Conservation (phyloP, 768 basidiomycete species). For the Auriculariales sp. region DNA sequence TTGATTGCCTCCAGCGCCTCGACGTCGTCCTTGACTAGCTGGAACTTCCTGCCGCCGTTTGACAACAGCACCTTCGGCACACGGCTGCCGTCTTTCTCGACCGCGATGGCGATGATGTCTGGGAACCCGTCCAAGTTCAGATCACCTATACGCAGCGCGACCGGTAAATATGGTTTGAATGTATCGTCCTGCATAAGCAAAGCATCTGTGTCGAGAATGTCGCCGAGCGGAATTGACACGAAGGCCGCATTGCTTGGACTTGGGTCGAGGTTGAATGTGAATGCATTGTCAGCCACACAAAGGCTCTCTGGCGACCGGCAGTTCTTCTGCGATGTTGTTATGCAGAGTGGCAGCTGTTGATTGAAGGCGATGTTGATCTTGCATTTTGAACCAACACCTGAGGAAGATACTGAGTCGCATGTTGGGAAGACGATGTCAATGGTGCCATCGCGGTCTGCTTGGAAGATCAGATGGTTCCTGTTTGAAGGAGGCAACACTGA, state of each 20-base stretch:
- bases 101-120: slow-evolving; percentile 55
- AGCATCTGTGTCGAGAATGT: slow-evolving; percentile 33
- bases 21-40: slow-evolving; percentile 36
- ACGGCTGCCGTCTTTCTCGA: slow-evolving; percentile 13
- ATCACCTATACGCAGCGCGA: slow-evolving; percentile 76
- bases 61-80: slow-evolving; percentile 52
- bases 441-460: slow-evolving; percentile 77
- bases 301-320: slow-evolving; percentile 73
- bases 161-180: slow-evolving; percentile 49
- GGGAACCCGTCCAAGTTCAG: slow-evolving; percentile 90
- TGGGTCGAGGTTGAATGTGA: slow-evolving; percentile 55
- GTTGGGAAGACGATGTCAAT: slow-evolving; percentile 89
- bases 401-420: slow-evolving; percentile 50
- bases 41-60: slow-evolving; percentile 49
- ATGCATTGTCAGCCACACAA: slow-evolving; percentile 67
- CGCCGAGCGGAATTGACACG: slow-evolving; percentile 46
- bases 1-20: slow-evolving; percentile 47
- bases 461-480: neutral
- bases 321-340: slow-evolving; percentile 32
- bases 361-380: slow-evolving; percentile 88
- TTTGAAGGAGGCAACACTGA: slow-evolving; percentile 14
- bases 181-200: slow-evolving; percentile 59
- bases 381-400: slow-evolving; percentile 65
- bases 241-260: slow-evolving; percentile 44
- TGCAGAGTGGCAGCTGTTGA: slow-evolving; percentile 74